Percentiles rank a stretch among this genome's conserved stretches.
These are phyloP conservation scores for Oenanthe javanica DNA, from an alignment of 140 eudicot genomes.

Conservation along the genomic window DNA sequence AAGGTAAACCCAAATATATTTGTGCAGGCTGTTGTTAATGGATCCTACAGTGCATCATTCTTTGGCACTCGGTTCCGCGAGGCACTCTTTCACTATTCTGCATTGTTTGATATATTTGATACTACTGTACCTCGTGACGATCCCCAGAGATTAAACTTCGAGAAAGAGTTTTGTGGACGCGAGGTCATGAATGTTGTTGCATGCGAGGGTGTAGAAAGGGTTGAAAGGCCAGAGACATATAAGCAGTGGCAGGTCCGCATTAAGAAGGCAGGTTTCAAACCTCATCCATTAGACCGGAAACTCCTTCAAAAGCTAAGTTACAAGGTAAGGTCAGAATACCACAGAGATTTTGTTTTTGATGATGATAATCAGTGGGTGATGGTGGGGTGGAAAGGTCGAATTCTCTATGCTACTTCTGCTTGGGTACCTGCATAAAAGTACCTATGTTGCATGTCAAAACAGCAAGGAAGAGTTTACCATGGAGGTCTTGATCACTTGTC, in stretches of 20 bases:
- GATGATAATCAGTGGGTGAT: neutral
- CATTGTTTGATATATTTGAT: neutral
- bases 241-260: neutral
- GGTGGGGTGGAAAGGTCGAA: slow-evolving; percentile 7
- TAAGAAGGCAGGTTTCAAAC: neutral
- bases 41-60: slow-evolving; percentile 4
- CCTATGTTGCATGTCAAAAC: neutral
- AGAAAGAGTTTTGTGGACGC: neutral
- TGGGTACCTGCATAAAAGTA: slow-evolving; percentile 3
- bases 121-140: slow-evolving; percentile 1
- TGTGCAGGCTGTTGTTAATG: slow-evolving; percentile 6
- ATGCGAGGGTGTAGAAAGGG: slow-evolving; percentile 9
- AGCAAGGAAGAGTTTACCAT: neutral
- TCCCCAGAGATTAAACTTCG: slow-evolving; percentile 5
- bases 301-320: neutral
- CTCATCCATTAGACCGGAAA: neutral
- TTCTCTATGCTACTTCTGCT: neutral
- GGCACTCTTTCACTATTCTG: slow-evolving; percentile 4
- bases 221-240: slow-evolving; percentile 4
- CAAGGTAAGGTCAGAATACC: neutral
- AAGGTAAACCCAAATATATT: slow-evolving; percentile 4
- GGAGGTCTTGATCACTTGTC: neutral
- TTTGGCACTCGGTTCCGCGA: slow-evolving; percentile 2
- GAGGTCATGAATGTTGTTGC: slow-evolving; percentile 11
- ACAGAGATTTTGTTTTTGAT: slow-evolving; percentile 1